Conservation (phyloP, 169 alveolate species). For the Sarcocystis neurona region DNA sequence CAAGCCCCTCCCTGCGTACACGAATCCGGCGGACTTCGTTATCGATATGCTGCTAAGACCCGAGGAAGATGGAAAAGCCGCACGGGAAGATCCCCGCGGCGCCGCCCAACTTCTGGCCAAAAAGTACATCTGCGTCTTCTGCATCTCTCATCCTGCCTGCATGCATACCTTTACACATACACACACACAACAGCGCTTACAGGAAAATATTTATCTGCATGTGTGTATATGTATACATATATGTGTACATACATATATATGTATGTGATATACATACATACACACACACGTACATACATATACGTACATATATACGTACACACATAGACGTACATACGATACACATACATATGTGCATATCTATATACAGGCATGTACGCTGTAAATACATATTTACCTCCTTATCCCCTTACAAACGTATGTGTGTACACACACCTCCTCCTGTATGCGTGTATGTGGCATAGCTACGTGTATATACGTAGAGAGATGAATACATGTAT, state of each 20-base stretch:
- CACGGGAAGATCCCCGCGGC: conserved; percentile 1
- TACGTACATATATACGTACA: background rate
- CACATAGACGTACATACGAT: background rate
- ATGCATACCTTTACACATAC: background rate
- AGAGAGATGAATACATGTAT: background rate
- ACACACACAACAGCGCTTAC: background rate
- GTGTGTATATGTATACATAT: background rate
- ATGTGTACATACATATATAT: background rate
- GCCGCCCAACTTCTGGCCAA: conserved; percentile 38
- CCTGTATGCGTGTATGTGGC: background rate
- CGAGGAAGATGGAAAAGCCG: conserved; percentile 31
- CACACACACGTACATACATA: background rate
- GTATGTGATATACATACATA: background rate
- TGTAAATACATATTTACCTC: background rate
- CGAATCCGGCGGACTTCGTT: conserved; percentile 64
- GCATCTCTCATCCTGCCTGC: background rate
- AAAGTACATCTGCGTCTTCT: conserved; percentile 12
- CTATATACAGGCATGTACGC: background rate
- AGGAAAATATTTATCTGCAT: background rate
- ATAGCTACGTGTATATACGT: background rate
- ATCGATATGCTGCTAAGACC: conserved; percentile 49
- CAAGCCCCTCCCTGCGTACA: conserved; percentile 54
- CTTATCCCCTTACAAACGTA: background rate
- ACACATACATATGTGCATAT: background rate
- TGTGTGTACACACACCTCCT: background rate